phyloP scores from a whole-genome alignment of 495 filamentous ascomycete genomes.

The Pyrenula aspistea region DNA sequence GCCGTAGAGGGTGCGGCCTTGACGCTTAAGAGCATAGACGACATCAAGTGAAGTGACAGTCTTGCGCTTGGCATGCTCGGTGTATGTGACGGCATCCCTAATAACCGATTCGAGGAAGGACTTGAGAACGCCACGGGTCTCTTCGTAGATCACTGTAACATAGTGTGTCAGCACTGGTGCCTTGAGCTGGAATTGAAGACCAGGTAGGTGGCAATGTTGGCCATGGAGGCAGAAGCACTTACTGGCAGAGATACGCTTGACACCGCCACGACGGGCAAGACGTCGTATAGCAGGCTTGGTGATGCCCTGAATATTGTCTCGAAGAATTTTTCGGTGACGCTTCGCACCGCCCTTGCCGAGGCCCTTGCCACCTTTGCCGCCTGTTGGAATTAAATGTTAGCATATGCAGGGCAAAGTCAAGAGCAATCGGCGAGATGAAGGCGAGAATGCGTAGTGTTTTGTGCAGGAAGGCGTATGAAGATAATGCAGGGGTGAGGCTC shows the following conservation, averaged over 20 bases:
- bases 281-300: constrained; percentile 62
- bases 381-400: constrained; percentile 29
- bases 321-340: constrained; percentile 98
- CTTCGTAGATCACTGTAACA: constrained; percentile 50
- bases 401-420: constrained; percentile 1
- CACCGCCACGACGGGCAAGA: constrained; percentile 49
- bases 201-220: not conserved
- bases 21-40: constrained; percentile 89
- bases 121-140: constrained; percentile 57
- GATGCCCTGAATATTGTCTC: constrained; percentile 95
- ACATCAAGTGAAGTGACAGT: constrained; percentile 92
- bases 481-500: constrained; percentile 9
- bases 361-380: constrained; percentile 83
- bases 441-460: not conserved
- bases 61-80: constrained; percentile 95
- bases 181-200: not conserved
- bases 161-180: not conserved
- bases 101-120: constrained; percentile 56
- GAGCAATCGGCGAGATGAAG: not conserved
- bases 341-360: constrained; percentile 92
- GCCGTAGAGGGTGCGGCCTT: constrained; percentile 93
- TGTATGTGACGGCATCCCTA: constrained; percentile 96
- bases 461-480: not conserved
- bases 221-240: constrained; percentile 5
- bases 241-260: constrained; percentile 56